phyloP scores from a whole-genome alignment of 768 basidiomycete genomes.

The Sarcodon sp. region DNA sequence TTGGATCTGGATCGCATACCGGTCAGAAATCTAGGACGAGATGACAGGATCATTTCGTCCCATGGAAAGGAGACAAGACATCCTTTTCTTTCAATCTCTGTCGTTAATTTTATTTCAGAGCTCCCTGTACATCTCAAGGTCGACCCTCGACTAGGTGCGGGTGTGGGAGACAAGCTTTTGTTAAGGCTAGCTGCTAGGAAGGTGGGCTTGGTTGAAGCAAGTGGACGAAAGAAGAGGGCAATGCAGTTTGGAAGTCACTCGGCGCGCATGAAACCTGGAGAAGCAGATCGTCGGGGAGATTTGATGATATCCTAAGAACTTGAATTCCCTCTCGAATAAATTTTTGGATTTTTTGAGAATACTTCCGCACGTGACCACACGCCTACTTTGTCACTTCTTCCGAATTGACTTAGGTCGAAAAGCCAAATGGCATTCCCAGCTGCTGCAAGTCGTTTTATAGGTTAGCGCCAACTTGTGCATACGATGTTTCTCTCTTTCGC shows the following conservation, averaged over 20 bases:
- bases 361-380: neutral
- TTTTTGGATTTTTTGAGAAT: neutral
- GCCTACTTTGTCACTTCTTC: neutral
- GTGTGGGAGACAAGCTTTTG: constrained; percentile 83
- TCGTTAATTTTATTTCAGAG: constrained; percentile 65
- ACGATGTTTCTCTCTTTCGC: neutral
- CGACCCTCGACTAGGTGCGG: constrained; percentile 63
- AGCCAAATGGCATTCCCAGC: constrained; percentile 36
- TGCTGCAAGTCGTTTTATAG: constrained; percentile 32
- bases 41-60: constrained; percentile 87
- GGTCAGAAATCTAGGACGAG: constrained; percentile 80
- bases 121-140: constrained; percentile 76
- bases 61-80: constrained; percentile 89
- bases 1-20: constrained; percentile 83
- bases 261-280: constrained; percentile 64
- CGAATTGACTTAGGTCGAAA: neutral
- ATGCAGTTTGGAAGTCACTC: constrained; percentile 96
- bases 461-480: constrained; percentile 17
- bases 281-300: constrained; percentile 39
- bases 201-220: constrained; percentile 68
- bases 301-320: constrained; percentile 7
- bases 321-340: neutral
- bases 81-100: constrained; percentile 74
- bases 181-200: constrained; percentile 58
- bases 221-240: constrained; percentile 74